phyloP scores from a whole-genome alignment of 176 grass and related monocot genomes.

The Pharus latifolius region DNA sequence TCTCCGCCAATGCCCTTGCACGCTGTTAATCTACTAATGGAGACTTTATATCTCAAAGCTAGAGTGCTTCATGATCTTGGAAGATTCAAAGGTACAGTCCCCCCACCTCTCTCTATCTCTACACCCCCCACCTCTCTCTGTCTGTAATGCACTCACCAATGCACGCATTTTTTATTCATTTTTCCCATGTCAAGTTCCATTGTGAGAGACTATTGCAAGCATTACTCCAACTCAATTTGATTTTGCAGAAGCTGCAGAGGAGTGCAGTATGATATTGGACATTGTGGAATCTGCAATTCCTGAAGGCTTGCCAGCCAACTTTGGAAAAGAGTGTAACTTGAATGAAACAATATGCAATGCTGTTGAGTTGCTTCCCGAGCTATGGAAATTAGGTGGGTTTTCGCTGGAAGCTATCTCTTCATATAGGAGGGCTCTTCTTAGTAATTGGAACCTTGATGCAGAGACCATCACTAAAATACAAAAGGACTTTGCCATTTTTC shows the following conservation, averaged over 20 bases:
- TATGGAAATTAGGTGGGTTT: slow-evolving; percentile 57
- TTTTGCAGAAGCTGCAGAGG: slow-evolving; percentile 68
- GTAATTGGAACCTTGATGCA: slow-evolving; percentile 61
- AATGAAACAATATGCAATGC: slow-evolving; percentile 65
- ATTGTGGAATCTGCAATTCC: slow-evolving; percentile 52
- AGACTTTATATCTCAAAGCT: slow-evolving; percentile 77
- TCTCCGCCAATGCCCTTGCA: slow-evolving; percentile 45
- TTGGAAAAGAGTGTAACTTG: slow-evolving; percentile 41
- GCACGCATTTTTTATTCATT: neutral
- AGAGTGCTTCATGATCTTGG: slow-evolving; percentile 60
- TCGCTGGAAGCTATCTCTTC: slow-evolving; percentile 53
- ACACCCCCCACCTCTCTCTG: neutral
- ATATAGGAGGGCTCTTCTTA: slow-evolving; percentile 70
- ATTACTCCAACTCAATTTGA: slow-evolving; percentile 4
- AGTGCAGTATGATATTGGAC: slow-evolving; percentile 63
- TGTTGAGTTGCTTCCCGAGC: slow-evolving; percentile 71
- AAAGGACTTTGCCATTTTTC: slow-evolving; percentile 73
- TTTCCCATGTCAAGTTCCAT: too few relatives aligned
- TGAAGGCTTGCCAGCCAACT: slow-evolving; percentile 30
- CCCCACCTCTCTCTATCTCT: neutral
- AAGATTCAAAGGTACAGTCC: slow-evolving; percentile 50
- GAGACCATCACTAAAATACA: slow-evolving; percentile 47
- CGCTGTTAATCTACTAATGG: slow-evolving; percentile 47
- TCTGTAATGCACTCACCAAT: too few relatives aligned
- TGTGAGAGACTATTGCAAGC: neutral